These are phyloP conservation scores for Exophiala phaeomuriformis DNA, from an alignment of 2,329 filamentous ascomycete genomes.

Conservation along the genomic window DNA sequence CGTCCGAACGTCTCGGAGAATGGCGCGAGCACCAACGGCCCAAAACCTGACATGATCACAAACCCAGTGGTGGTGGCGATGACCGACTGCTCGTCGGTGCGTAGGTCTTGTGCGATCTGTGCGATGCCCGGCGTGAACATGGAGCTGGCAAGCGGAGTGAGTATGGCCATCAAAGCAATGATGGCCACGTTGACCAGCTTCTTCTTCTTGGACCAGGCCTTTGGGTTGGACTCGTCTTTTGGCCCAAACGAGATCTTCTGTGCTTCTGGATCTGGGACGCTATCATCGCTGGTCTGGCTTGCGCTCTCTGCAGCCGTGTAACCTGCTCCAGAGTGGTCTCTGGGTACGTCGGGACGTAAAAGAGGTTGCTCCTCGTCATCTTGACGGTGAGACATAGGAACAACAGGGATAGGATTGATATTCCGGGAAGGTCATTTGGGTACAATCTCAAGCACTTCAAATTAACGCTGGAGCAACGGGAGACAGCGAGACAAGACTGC, in stretches of 20 bases:
- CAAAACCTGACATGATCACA: constrained; percentile 48
- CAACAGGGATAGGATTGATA: neutral
- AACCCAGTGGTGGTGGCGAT: constrained; percentile 47
- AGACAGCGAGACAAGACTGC: no score
- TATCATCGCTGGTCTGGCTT: no score
- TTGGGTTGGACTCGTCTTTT: constrained; percentile 39
- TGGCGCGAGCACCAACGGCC: constrained; percentile 65
- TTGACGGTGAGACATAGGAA: neutral
- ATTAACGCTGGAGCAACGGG: no score
- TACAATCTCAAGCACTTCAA: no score
- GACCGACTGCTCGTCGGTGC: constrained; percentile 37
- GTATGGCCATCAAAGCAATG: constrained; percentile 45
- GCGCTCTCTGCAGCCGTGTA: no score
- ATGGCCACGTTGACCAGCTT: constrained; percentile 46
- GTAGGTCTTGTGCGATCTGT: constrained; percentile 43
- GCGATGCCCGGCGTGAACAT: constrained; percentile 49
- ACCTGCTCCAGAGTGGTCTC: no score
- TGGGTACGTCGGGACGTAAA: constrained; percentile 1
- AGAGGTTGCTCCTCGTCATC: constrained; percentile 18
- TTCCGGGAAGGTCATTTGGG: no score
- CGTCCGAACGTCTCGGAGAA: constrained; percentile 66
- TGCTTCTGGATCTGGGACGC: no score
- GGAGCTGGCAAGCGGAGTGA: constrained; percentile 31
- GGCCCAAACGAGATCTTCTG: constrained; percentile 31
- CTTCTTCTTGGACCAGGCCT: constrained; percentile 39